Evolutionary conservation across 2,329 filamentous ascomycete species (phyloP).

Genomic region (Fusarium pseudograminearum): DNA sequence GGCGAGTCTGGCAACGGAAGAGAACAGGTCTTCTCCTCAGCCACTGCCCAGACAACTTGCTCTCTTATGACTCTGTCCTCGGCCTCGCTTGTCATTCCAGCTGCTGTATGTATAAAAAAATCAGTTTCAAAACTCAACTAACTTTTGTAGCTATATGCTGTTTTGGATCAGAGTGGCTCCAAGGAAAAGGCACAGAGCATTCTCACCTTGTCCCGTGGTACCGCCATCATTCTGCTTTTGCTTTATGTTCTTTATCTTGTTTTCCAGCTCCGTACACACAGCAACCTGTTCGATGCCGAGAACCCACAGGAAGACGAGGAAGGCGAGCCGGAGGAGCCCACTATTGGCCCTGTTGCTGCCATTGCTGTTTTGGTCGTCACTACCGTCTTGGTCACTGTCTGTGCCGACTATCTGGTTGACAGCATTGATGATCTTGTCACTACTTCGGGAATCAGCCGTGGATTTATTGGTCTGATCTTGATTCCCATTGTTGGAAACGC

Average conservation of each 20-base stretch:
- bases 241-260: slow-evolving; percentile 82
- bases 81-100: slow-evolving; percentile 82
- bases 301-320: slow-evolving; percentile 52
- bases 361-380: slow-evolving; percentile 74
- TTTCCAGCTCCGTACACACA: slow-evolving; percentile 83
- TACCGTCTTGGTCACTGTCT: slow-evolving; percentile 77
- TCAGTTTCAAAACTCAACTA: slow-evolving; percentile 9
- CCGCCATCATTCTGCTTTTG: slow-evolving; percentile 78
- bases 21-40: slow-evolving; percentile 80
- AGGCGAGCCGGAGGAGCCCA: slow-evolving; percentile 60
- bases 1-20: slow-evolving; percentile 66
- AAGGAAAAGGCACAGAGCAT: slow-evolving; percentile 67
- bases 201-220: slow-evolving; percentile 78
- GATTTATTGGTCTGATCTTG: slow-evolving; percentile 82
- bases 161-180: slow-evolving; percentile 62
- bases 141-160: slow-evolving; percentile 70
- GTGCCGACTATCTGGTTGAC: slow-evolving; percentile 81
- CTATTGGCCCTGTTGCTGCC: slow-evolving; percentile 73
- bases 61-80: slow-evolving; percentile 82
- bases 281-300: slow-evolving; percentile 75
- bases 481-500: slow-evolving; percentile 86
- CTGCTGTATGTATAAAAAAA: slow-evolving; percentile 64
- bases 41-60: slow-evolving; percentile 80
- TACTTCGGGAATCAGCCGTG: slow-evolving; percentile 78
- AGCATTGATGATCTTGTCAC: slow-evolving; percentile 80